Base-by-base conservation (phyloP, 495 filamentous ascomycete genomes). In the Gamarada debralockiae region DNA sequence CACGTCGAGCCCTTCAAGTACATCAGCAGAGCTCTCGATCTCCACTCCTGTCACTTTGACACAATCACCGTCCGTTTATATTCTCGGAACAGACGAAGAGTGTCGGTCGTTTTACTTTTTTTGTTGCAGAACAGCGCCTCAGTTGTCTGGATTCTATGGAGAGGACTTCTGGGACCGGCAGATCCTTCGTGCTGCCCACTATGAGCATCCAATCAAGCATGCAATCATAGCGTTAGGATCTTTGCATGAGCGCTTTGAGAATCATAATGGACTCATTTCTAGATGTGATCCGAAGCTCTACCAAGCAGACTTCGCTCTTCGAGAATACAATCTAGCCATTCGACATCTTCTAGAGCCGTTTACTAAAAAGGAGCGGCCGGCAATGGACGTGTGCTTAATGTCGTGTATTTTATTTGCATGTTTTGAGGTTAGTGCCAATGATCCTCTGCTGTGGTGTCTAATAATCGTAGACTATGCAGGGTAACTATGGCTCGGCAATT, bases 101-200 rank as follows among this genome's bases (percentile, higher is more conserved):
- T 14, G 33, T 17, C 48, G 57, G n/a, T 42, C 57, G 10, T 60
- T 60, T 22, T n/a, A 48, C 18, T 60, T 43, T 39, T 60, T 60
- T 29, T 1, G 23, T 5, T 7, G 45, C 9, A 43, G n/a, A 14
- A 60, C 57, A 14, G 52, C 43, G 13, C 49, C 48, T 5, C 57
- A 60, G 20, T 50, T 83, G 10, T 69, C 68, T 9, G 73, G 74
- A 7, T 61, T 61, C 23, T 80, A 75, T 51, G 59, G 56, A 41
- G 73, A 68, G 3, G 53, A 45, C 0, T 73, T 80, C 34, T 82
- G 79, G 79, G 61, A 72, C 12, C 64, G 49, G 2, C 61, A 77
- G 6, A 47, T 81, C 3, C 61, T 78, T 22, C 54, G 48, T 42
- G 50, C 51, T 17, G 25, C 47, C 6, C 58, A 61, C 14, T 31